Evolutionary conservation across 768 basidiomycete species (phyloP), one percentile per base, ranked within the genome.

Genomic region (Boletellus sp.): DNA sequence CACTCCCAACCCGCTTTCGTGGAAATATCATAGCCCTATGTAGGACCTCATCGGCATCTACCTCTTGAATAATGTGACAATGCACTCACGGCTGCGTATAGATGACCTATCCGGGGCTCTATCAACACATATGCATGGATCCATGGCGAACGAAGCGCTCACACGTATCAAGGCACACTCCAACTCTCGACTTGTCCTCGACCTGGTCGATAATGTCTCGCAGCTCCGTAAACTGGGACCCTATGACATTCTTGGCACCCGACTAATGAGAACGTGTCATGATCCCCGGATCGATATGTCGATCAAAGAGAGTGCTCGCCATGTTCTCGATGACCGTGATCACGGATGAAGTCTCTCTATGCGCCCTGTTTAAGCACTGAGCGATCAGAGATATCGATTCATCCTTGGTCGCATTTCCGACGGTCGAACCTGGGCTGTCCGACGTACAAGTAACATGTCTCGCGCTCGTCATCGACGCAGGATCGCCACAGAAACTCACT

Each of bases 121-220:
- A 38, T 55, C 6, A 45, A 6, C 40, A 22, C 16, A n/a, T 39
- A 22, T 33, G 13, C 32, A 19, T n/a, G n/a, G 3, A 19, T 23
- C 10, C 3, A 19, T 19, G 15, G 39, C 3, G 22, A 26, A 3
- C 6, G 11, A 6, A 32, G n/a, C 73, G 43, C 63, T 26, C 57
- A 84, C 91, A 94, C 0, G 92, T 93, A 67, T 94, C 90, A 36
- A 94, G 70, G 65, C 91, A 94, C 5, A 93, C 84, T 0, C 89
- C 87, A 2, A 94, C 80, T 40, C 91, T 68, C 0, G 70, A 69
- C 66, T 92, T 92, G 60, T 92, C 81, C 4, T 84, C 72, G 2
- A 94, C 85, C 19, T 72, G 70, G 0, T 72, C 62, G 38, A 94
- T 93, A 42, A 94, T 90, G 3, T 69, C 72, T 1, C 74, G 78